Evolutionary conservation across 768 basidiomycete genomes (phyloP).

Genomic region (Crucibulum laeve): DNA sequence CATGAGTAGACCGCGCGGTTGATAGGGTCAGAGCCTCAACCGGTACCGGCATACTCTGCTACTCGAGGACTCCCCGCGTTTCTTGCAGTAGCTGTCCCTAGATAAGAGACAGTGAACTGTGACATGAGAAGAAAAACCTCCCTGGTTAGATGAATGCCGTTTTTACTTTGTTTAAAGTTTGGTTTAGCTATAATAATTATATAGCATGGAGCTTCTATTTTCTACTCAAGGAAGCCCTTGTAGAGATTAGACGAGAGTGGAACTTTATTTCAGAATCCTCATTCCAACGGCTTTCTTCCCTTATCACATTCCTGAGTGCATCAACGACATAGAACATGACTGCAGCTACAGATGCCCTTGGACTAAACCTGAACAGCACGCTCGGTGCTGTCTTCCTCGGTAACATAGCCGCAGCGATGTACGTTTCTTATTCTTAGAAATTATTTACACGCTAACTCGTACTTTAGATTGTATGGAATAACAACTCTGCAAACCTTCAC

Average conservation of each 20-base stretch:
- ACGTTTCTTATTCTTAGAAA: not conserved
- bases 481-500: slow-evolving; percentile 4
- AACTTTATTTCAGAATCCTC: not conserved
- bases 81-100: not conserved
- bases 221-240: not conserved
- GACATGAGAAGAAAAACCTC: not conserved
- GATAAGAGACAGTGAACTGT: no score
- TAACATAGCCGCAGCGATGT: slow-evolving; percentile 4
- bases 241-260: not conserved
- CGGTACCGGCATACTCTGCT: not conserved
- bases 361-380: slow-evolving; percentile 2
- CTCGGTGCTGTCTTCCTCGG: slow-evolving; percentile 5
- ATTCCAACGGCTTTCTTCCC: not conserved
- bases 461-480: slow-evolving; percentile 5
- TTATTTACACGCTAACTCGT: not conserved
- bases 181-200: not conserved
- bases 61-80: not conserved
- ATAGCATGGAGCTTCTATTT: not conserved
- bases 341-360: no score
- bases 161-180: not conserved
- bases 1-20: not conserved
- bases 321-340: no score
- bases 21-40: not conserved
- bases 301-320: not conserved
- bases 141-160: not conserved